Base-by-base conservation (phyloP, 768 basidiomycete species). In the Boletus edulis region DNA sequence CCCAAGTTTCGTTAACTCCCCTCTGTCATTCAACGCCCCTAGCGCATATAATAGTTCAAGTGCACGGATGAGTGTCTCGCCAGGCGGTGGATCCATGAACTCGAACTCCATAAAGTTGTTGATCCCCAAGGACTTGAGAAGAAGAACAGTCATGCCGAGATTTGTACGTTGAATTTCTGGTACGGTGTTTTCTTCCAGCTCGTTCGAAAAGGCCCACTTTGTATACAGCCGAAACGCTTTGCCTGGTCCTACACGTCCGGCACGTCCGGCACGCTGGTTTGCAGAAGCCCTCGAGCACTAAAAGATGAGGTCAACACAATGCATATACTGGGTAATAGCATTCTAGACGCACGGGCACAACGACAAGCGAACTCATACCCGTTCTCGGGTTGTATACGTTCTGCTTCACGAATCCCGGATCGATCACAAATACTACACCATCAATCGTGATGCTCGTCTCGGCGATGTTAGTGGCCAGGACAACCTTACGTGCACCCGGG, bases 141-240 rank as follows among this genome's bases (percentile, higher is more conserved):
- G 74, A 17, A 99, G 78, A 5, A 99, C 95, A 13, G 95, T 94
- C 85, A 89, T 94, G 48, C 90, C 94, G 46, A 99, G 76, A 67
- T 98, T 99, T 18, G 97, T 98, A n/a, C 97, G 85, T 66, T 98
- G 97, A 52, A 99, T 99, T 72, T 99, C 97, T 20, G 97, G 97
- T 1, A 98, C 89, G 1, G 97, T 98, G 69, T 97, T 96, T 62
- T 93, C 91, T 65, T 98, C 93, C 41, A 99, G 78, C 70, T 99
- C 97, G 72, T 98, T 98, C 45, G 85, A 75, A 68, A 88, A 99
- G 0, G 97, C 97, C 93, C 95, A 98, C 70, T 98, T 98, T 18
- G 97, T 99, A 73, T 95, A 98, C 18, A 99, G 76, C n/a, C 97
- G 86, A 79, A 99, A 99, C 17, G 95, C 85, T 72, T 99, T 98